A percentile compares a stretch with the other conserved stretches of the same genome.
phyloP scores from a whole-genome alignment of 2,329 filamentous ascomycete genomes.

The Trichoderma harzianum region DNA sequence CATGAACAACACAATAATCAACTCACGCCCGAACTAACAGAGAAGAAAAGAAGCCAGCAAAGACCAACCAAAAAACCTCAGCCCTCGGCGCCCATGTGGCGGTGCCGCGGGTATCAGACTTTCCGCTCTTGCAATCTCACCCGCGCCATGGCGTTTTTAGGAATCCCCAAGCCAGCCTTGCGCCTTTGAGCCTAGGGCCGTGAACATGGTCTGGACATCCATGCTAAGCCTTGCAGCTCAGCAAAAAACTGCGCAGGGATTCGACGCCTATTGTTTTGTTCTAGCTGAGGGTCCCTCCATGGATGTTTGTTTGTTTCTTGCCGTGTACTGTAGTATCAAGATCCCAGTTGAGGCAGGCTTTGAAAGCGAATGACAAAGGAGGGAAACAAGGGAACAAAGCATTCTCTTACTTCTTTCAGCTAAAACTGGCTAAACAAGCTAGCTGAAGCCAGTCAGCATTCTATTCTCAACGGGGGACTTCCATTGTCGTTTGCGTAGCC shows the following conservation, averaged over 20 bases:
- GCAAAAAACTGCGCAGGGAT: not conserved
- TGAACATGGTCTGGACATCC: not conserved
- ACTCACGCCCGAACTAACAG: not conserved
- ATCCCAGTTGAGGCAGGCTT: not conserved
- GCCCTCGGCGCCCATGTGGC: slow-evolving; percentile 2
- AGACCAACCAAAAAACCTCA: not conserved
- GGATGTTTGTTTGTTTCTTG: not conserved
- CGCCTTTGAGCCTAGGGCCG: not conserved
- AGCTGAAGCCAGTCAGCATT: slow-evolving; percentile 1
- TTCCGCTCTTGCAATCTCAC: not conserved
- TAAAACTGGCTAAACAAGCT: no score
- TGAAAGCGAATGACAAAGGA: not conserved
- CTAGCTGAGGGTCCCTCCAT: not conserved
- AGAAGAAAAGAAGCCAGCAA: not conserved
- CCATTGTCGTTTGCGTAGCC: not conserved
- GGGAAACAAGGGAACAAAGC: not conserved
- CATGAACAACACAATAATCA: not conserved
- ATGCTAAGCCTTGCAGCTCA: not conserved
- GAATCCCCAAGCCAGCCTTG: not conserved
- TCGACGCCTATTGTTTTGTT: not conserved
- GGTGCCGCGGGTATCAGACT: not conserved
- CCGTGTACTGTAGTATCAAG: not conserved
- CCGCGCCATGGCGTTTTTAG: not conserved
- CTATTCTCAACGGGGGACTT: not conserved
- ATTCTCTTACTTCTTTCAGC: not conserved